Evolutionary conservation across 495 filamentous ascomycete genomes (phyloP), one percentile per base, ranked within the genome.

Genomic region (Astrothelium subdiscretum): DNA sequence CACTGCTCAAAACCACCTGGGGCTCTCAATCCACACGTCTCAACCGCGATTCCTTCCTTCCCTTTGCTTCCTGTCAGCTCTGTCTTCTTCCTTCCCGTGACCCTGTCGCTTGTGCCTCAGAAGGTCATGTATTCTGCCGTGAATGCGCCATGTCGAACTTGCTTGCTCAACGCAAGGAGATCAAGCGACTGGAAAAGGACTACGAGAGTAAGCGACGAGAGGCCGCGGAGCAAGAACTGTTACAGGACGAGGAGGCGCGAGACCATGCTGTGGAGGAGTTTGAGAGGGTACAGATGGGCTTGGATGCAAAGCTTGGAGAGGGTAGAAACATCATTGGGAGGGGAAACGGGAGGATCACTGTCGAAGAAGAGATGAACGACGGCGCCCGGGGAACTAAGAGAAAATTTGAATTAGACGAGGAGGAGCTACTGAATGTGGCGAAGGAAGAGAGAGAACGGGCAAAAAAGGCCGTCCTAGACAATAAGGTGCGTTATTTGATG

Each of bases 51-150:
- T 92, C 88, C 62, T 97, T 95, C 78, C 86, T 97, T 24, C 85
- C 91, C 11, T 96, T 98, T 75, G 91, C 85, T 38, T 90, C 88
- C 5, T 98, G 94, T 76, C 84, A 85, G 59, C 81, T 98, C 20
- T 98, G 94, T 66, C 84, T 97, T 1, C 85, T 91, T 68, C 85
- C 89, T 4, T 87, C 92, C 24, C 85, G 86, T 20, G 80, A 88
- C 31, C 94, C 94, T 0, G 91, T 97, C 15, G 79, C 81, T 32
- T 88, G 85, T 69, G 73, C 84, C 32, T 81, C 81, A 0, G 83
- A 88, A 63, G 94, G 92, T 58, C 91, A 97, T 71, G 80, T 98
- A n/a, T 97, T 97, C 76, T 98, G 94, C 70, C 83, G 91, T 62
- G 94, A 98, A 73, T 98, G 94, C 75, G 91, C 92, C 11, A 84